phyloP scores from a whole-genome alignment of 768 basidiomycete species.

The Podaxis sp. region DNA sequence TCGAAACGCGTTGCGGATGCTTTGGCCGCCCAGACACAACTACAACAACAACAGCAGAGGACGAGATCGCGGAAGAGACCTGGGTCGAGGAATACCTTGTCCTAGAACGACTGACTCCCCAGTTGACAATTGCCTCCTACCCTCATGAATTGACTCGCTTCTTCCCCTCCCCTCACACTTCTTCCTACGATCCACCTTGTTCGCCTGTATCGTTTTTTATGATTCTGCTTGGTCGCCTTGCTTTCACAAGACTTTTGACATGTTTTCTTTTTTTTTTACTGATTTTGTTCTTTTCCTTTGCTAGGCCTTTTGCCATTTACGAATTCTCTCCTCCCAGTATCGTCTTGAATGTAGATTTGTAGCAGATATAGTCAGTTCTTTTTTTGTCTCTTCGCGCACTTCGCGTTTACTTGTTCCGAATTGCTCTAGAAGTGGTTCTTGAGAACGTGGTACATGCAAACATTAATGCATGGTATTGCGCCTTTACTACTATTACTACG shows the following conservation, averaged over 20 bases:
- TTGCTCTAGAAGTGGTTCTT: slow-evolving; percentile 5
- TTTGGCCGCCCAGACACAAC: slow-evolving; percentile 47
- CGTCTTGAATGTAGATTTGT: slow-evolving; percentile 10
- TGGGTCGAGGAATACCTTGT: slow-evolving; percentile 39
- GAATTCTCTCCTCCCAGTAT: background rate
- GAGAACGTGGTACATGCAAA: background rate
- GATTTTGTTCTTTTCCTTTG: background rate
- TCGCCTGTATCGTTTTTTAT: slow-evolving; percentile 14
- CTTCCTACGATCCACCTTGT: background rate
- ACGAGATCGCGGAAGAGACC: slow-evolving; percentile 31
- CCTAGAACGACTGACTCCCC: slow-evolving; percentile 21
- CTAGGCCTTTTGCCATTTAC: background rate
- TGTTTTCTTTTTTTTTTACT: background rate
- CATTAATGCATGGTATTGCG: slow-evolving; percentile 7
- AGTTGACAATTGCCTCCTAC: background rate
- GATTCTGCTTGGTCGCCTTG: slow-evolving; percentile 5
- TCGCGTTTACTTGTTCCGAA: background rate
- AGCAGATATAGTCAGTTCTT: slow-evolving; percentile 7
- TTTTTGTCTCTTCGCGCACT: slow-evolving; percentile 3
- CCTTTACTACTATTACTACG: slow-evolving; percentile 9
- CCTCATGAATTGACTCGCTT: slow-evolving; percentile 6
- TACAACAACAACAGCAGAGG: slow-evolving; percentile 28
- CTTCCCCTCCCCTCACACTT: background rate
- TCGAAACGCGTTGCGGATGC: slow-evolving; percentile 72
- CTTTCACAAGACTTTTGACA: background rate